These are phyloP conservation scores for Suhomyces panamericanus DNA, from an alignment of 1,139 yeast genomes.

Conservation along the genomic window DNA sequence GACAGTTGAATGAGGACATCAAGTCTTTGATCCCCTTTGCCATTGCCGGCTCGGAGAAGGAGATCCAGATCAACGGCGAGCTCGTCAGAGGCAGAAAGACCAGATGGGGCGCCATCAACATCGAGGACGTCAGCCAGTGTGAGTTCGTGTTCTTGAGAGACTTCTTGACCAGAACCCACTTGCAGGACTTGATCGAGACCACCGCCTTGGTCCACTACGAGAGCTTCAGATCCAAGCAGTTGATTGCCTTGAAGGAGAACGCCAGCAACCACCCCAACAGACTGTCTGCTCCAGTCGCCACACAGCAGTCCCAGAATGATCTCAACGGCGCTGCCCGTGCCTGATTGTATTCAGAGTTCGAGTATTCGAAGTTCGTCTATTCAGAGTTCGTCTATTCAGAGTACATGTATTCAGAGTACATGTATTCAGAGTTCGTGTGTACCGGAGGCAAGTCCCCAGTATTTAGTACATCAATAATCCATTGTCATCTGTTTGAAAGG, in stretches of 20 bases:
- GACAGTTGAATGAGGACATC: slow-evolving; percentile 73
- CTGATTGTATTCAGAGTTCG: background rate
- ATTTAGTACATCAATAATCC: background rate
- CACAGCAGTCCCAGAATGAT: slow-evolving; percentile 8
- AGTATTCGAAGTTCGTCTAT: no score
- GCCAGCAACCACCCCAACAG: slow-evolving; percentile 49
- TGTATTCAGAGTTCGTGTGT: background rate
- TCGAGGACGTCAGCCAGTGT: slow-evolving; percentile 92
- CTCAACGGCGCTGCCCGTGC: slow-evolving; percentile 14
- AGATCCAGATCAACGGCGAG: slow-evolving; percentile 72
- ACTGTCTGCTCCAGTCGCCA: slow-evolving; percentile 21
- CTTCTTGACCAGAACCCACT: slow-evolving; percentile 90
- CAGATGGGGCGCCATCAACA: slow-evolving; percentile 89
- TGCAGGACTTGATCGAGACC: slow-evolving; percentile 93
- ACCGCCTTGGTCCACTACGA: slow-evolving; percentile 90
- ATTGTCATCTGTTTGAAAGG: background rate
- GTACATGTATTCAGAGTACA: background rate
- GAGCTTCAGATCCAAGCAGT: slow-evolving; percentile 88
- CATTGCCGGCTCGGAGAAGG: slow-evolving; percentile 86
- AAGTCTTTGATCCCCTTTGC: slow-evolving; percentile 90
- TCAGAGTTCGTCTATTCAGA: background rate
- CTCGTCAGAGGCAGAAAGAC: slow-evolving; percentile 87
- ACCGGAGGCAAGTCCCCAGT: slow-evolving; percentile 3
- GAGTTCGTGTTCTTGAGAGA: slow-evolving; percentile 93
- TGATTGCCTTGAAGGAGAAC: slow-evolving; percentile 90